These are phyloP conservation scores for Daldinia caldariorum DNA, from an alignment of 495 filamentous ascomycete genomes.

Conservation along the genomic window DNA sequence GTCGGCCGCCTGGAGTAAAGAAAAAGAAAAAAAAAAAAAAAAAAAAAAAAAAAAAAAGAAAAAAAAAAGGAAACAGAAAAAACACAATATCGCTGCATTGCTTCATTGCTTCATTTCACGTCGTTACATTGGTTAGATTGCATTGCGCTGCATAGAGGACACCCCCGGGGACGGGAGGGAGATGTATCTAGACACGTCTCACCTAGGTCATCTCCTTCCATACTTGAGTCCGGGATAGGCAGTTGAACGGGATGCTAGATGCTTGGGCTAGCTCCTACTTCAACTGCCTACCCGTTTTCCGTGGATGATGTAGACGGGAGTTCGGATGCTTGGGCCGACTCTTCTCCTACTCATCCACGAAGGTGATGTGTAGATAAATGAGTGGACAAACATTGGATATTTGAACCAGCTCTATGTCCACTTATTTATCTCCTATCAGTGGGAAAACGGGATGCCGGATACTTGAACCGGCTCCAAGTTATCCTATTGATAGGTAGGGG, in stretches of 20 bases:
- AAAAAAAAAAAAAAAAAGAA: too few relatives aligned
- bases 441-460: background rate
- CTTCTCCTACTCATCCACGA: background rate
- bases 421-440: background rate
- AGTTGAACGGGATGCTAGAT: conserved; percentile 16
- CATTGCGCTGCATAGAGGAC: background rate
- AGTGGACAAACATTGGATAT: background rate
- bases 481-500: conserved; percentile 2
- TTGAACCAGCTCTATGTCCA: background rate
- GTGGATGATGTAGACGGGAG: conserved; percentile 5
- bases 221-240: background rate
- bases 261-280: conserved; percentile 3
- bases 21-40: too few relatives aligned
- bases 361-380: conserved; percentile 8
- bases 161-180: conserved; percentile 12
- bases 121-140: too few relatives aligned
- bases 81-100: too few relatives aligned
- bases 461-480: conserved; percentile 6
- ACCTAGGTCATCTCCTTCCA: background rate
- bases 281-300: background rate
- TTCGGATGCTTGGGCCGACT: conserved; percentile 17
- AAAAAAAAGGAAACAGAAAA: too few relatives aligned
- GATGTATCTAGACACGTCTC: background rate
- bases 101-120: too few relatives aligned
- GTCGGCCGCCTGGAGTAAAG: too few relatives aligned